Percentiles rank a stretch among this genome's conserved stretches.
phyloP scores from a whole-genome alignment of 306 rosid species.

The Calophaca sinica region DNA sequence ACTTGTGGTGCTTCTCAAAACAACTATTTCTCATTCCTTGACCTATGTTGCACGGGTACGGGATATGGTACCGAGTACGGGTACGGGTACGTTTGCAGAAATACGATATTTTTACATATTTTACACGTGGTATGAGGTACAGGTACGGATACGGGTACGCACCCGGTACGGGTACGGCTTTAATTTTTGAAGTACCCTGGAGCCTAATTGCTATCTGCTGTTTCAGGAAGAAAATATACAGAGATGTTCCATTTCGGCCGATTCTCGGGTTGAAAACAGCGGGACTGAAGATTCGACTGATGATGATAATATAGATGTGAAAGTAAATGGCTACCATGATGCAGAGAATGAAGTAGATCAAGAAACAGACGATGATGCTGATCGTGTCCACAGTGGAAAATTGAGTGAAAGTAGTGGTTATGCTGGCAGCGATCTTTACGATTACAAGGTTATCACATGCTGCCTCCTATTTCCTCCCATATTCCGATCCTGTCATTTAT shows the following conservation, averaged over 20 bases:
- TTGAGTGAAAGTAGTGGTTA: constrained; percentile 98
- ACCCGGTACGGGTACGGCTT: too few species aligned
- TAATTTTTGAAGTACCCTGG: too few species aligned
- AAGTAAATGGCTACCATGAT: constrained; percentile 93
- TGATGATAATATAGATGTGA: constrained; percentile 76
- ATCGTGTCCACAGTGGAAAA: constrained; percentile 90
- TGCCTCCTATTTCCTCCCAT: constrained; percentile 27
- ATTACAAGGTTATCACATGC: constrained; percentile 76
- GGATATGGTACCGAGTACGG: too few species aligned
- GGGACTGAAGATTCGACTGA: constrained; percentile 92
- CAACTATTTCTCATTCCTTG: not conserved
- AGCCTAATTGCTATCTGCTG: constrained; percentile 34
- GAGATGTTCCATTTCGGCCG: constrained; percentile 96
- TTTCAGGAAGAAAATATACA: constrained; percentile 92
- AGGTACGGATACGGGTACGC: too few species aligned
- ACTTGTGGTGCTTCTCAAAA: not conserved
- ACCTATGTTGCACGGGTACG: too few species aligned
- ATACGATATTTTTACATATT: too few species aligned
- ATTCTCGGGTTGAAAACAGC: constrained; percentile 88
- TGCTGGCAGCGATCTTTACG: constrained; percentile 97
- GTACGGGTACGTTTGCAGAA: too few species aligned
- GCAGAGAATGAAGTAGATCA: constrained; percentile 94
- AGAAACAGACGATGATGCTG: constrained; percentile 92
- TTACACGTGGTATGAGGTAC: too few species aligned
- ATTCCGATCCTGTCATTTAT: not conserved